Evolutionary conservation across 2,329 filamentous ascomycete genomes (phyloP), one percentile per base, ranked within the genome.

Genomic region (Aureobasidium sp.): DNA sequence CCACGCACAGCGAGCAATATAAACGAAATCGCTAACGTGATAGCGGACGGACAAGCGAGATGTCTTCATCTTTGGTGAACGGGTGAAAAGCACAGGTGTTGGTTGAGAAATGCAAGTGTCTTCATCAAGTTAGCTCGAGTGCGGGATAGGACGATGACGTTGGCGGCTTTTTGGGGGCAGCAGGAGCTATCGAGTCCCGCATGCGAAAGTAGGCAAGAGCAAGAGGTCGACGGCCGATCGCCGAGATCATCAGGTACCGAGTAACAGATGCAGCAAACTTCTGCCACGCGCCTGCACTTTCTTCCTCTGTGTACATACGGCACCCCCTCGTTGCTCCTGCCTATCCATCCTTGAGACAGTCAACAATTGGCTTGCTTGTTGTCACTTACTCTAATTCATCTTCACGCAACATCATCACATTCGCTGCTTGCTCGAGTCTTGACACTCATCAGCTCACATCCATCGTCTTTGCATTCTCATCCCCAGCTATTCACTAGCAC

Each of bases 181-280:
- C 25, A 56, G 39, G 9, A 57, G 53, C 44, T 59, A 47, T 59
- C 55, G 31, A 37, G 55, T 39, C 41, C 55, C 20, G 27, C 41
- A 44, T 48, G 55, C 12, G 31, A 47, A 44, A 37, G 34, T 59
- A 44, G 45, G 34, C 42, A 29, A 22, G n/a, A 39, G 34, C 17
- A 29, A 34, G 17, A 37, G 42, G 39, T 45, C 44, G 56, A 59
- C 48, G 22, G 44, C 7, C 42, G 56, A 59, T 59, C 56, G 56
- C 20, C 56, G 31, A 27, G 56, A 59, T 59, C 56, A 42, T 14
- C 56, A 59, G 56, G 56, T 59, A 58, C 55, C 42, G 55, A 58
- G 55, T 58, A 48, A 25, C 55, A 59, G 31, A 6, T 48, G 4
- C 36, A 41, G 45, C 41, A 60, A 60, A 49, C 57, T 60, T 60